Evolutionary conservation across 2,329 filamentous ascomycete species (phyloP), one percentile per base, ranked within the genome.

Genomic region (Fusarium xyrophilum): DNA sequence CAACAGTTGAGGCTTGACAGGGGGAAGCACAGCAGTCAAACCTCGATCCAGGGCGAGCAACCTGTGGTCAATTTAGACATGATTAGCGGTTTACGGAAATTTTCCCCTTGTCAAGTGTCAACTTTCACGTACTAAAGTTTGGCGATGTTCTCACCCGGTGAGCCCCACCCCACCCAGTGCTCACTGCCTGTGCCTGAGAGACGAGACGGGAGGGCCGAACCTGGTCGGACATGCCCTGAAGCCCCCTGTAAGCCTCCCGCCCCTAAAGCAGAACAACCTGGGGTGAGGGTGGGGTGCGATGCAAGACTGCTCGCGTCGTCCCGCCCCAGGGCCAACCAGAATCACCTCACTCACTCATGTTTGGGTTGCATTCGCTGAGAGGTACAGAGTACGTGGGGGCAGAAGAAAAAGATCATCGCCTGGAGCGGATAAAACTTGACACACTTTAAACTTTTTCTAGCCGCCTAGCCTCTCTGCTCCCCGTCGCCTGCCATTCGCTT

Each of bases 1-100:
- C 12, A 38, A 13, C 17, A 58, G 46, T 56, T 56, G 62, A 66
- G 63, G 47, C 61, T 66, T 52, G 21, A 40, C 33, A 53, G 15
- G 39, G 51, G 48, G 36, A 13, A 51, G 27, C 46, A 62, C 55
- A 40, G 32, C 44, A 57, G 47, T 54, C 28, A 36, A 30, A 54
- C 44, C 28, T 57, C 50, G 13, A 39, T 47, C n/a, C 30, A 43
- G 43, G 63, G 64, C 53, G 48, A 48, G 25, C 43, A 32, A 27
- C 21, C 44, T 33, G 14, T 23, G 42, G 66, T 69, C 25, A 65
- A 65, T 58, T 28, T 9, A 57, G 63, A 54, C 28, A 43, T 67
- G 63, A 56, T 65, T 54, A 48, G 35, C 60, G 14, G 32, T 43
- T 23, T 47, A 30, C n/a, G 42, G 32, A 30, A 58, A 51, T 12